A percentile compares a stretch with the other conserved stretches of the same genome.
Conservation (phyloP, 148 eudicot species). For the Spergularia marina region DNA sequence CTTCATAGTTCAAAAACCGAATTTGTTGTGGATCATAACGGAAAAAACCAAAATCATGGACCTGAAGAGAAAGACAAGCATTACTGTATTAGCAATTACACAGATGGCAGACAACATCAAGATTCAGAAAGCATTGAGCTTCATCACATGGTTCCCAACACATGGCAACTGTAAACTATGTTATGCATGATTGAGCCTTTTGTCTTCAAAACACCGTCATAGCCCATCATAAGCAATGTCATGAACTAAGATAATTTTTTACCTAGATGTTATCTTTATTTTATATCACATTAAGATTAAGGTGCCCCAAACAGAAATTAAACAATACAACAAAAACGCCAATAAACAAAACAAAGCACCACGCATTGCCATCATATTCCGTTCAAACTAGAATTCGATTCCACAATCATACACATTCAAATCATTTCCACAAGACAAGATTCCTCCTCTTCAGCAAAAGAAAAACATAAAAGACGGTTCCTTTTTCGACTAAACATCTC, state of each 20-base stretch:
- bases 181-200: no score
- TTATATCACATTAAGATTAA: no score
- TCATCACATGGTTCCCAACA: neutral
- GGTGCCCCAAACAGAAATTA: neutral
- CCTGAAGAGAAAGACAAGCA: constrained; percentile 38
- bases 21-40: constrained; percentile 86
- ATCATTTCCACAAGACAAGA: constrained; percentile 3
- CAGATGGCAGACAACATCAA: neutral
- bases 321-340: neutral
- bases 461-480: neutral
- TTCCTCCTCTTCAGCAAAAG: neutral
- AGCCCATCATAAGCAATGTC: no score
- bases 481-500: neutral
- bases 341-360: neutral
- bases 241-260: no score
- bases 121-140: neutral
- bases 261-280: no score
- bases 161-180: neutral
- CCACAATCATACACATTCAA: neutral
- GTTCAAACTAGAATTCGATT: neutral
- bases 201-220: no score
- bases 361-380: neutral
- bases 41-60: constrained; percentile 99
- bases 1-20: constrained; percentile 87
- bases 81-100: constrained; percentile 6